Base-by-base conservation (phyloP, 768 basidiomycete species). In the Coprinopsis marcescibilis region DNA sequence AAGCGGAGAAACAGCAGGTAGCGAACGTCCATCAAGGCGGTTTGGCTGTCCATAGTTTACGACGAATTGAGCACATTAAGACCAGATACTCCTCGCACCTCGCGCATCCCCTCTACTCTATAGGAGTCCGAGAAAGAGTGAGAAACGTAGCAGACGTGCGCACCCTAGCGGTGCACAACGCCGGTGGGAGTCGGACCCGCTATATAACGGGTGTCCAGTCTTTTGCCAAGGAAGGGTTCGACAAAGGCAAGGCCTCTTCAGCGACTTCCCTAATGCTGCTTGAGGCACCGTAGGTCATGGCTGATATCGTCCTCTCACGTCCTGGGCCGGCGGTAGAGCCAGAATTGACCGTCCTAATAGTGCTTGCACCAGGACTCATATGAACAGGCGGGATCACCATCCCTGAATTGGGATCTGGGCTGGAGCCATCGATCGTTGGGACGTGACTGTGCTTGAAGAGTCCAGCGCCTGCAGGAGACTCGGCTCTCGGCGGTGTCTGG, bases 401-500 rank as follows among this genome's bases (percentile, higher is more conserved):
- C 5, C 34, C 34, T n/a, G n/a, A n/a, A n/a, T n/a, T n/a, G 4
- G 23, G 8, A 12, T 4, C 5, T 10, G 20, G 13, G 34, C 24
- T 45, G 21, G 47, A 41, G 4, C 47, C 47, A 43, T 48, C 47
- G 40, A 48, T 41, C 4, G 47, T 48, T 7, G 47, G 39, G 5
- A 48, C 17, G 13, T 48, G 40, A 11, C 47, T 41, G 36, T 48
- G 37, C 40, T 43, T 42, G 27, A 48, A 48, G 11, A 46, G 12
- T 17, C 36, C 45, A 6, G 27, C 25, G 15, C 23, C 45, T 11
- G 24, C 47, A 23, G 47, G 26, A 2, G 40, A 43, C 21, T 55
- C 54, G 34, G 35, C 51, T 15, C 46, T 53, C 43, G 53, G 48
- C 42, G 59, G 60, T 17, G 56, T 58, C 43, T 38, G 51, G 52